Evolutionary conservation across 1,284 basidiomycete species (phyloP), one percentile per base, ranked within the genome.

Genomic region (Cronartium quercuum): DNA sequence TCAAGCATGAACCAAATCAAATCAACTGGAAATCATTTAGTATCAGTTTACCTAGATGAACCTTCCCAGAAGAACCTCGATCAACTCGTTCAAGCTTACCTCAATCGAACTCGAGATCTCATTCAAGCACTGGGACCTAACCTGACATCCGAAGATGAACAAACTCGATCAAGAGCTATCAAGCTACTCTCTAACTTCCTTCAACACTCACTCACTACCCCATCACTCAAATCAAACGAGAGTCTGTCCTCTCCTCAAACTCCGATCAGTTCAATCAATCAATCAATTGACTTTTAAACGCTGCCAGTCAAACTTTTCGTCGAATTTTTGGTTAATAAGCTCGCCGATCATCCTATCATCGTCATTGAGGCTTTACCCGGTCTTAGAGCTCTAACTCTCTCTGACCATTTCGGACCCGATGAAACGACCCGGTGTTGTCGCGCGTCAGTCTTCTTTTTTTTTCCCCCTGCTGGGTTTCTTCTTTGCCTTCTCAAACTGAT

Each of bases 261-360:
- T 42, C 24, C 37, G 24, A 24, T 66, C 38, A 15, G 29, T n/a
- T 42, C 24, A 29, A 42, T 61, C 18, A 6, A 41, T 34, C 57
- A 60, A 7, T 44, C 57, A 37, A 38, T 40, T 24, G 35, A 29
- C 34, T 21, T 4, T 7, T 42, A 40, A 18, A 4, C 21, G 29
- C 35, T 24, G 12, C 38, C 58, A 73, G 69, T 73, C 51, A 64
- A 65, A 21, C 51, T 51, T 60, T 51, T 73, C 9, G 35, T 73
- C 42, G 55, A 73, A 55, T 73, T 73, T 51, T 73, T 73, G 40
- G 24, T 57, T 5, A 47, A 65, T 55, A 73, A 73, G 40, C 38
- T 73, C 38, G 55, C 29, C 51, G 69, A 73, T 66, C 61, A 55
- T 40, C 62, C 69, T 15, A 55, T 55, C 6, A 55, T 73, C 21